These are phyloP conservation scores for Rosa chinensis DNA, from an alignment of 306 rosid genomes.

Conservation along the genomic window DNA sequence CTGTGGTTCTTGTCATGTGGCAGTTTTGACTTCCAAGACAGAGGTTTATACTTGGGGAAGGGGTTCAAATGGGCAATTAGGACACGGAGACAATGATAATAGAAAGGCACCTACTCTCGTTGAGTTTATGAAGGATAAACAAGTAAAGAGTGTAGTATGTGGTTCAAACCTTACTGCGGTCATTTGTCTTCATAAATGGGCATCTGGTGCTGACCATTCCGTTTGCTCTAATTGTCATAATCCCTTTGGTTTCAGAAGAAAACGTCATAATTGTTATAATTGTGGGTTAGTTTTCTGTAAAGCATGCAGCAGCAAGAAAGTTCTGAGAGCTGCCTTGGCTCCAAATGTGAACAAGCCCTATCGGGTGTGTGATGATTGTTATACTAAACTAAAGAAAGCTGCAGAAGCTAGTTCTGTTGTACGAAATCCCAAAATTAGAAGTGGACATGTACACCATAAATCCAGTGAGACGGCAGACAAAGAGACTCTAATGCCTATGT, in stretches of 20 bases:
- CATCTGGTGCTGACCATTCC: conserved; percentile 76
- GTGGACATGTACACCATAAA: conserved; percentile 36
- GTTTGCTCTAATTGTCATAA: conserved; percentile 72
- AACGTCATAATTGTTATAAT: conserved; percentile 94
- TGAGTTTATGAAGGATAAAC: conserved; percentile 64
- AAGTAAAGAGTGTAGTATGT: conserved; percentile 72
- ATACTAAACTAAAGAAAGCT: conserved; percentile 59
- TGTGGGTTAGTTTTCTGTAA: conserved; percentile 96
- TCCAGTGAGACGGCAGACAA: conserved; percentile 30
- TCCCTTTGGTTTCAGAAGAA: conserved; percentile 88
- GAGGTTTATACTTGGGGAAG: conserved; percentile 99
- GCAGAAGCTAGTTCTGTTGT: conserved; percentile 44
- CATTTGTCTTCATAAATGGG: conserved; percentile 88
- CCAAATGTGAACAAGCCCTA: conserved; percentile 67
- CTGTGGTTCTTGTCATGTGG: conserved; percentile 93
- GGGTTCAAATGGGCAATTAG: conserved; percentile 95
- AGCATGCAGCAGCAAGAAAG: conserved; percentile 78
- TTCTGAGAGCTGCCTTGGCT: conserved; percentile 88
- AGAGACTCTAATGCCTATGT: conserved; percentile 47
- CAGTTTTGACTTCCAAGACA: conserved; percentile 76
- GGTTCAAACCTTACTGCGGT: conserved; percentile 91
- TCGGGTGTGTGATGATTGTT: conserved; percentile 93
- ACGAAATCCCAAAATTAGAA: conserved; percentile 46
- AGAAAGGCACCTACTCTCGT: conserved; percentile 78
- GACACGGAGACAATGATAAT: conserved; percentile 80